These are phyloP conservation scores for Chenopodium berlandieri DNA, from an alignment of 148 eudicot species.

Conservation along the genomic window DNA sequence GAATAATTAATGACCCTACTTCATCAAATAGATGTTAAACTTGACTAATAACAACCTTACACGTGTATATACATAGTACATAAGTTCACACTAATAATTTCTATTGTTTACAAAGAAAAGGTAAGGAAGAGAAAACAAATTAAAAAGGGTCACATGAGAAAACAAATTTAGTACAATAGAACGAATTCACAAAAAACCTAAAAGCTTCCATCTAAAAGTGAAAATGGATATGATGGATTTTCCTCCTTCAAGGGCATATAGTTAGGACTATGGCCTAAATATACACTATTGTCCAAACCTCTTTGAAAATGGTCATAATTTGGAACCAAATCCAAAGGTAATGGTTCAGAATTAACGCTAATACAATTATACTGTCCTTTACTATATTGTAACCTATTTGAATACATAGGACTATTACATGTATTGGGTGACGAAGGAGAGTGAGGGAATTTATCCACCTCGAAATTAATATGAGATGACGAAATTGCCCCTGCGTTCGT, in stretches of 20 bases:
- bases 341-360: neutral
- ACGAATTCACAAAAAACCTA: conserved; percentile 23
- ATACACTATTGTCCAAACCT: neutral
- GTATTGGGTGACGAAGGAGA: conserved; percentile 19
- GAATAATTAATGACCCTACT: neutral
- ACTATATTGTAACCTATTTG: neutral
- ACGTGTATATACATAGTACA: neutral
- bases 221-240: conserved; percentile 70
- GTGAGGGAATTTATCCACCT: conserved; percentile 2
- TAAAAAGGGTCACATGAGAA: neutral
- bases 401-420: conserved; percentile 16
- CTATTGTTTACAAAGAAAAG: neutral
- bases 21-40: no score
- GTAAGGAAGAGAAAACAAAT: neutral
- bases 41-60: neutral
- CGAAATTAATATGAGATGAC: conserved; percentile 7
- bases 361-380: conserved; percentile 16
- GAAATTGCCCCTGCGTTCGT: conserved; percentile 24
- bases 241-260: conserved; percentile 5
- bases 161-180: neutral
- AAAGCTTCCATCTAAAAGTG: conserved; percentile 66
- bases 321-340: conserved; percentile 1
- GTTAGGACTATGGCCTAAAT: conserved; percentile 10
- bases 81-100: neutral
- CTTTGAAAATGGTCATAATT: neutral